Base-by-base conservation (phyloP, 257 asterid species). In the Leptodermis oblonga region DNA sequence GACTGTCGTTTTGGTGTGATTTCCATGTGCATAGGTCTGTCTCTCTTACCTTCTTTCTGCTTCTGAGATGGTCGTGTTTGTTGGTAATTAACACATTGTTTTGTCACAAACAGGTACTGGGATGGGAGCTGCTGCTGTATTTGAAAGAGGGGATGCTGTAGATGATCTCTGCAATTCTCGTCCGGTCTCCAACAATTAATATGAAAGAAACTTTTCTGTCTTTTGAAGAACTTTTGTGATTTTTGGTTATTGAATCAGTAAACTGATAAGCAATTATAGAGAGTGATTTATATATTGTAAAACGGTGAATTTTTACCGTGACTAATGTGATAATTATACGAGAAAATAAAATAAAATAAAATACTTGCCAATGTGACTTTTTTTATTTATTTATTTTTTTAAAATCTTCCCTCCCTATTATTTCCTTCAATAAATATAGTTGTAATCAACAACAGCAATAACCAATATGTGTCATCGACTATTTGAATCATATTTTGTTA, bases 61-160 rank as follows among this genome's bases (percentile, higher is more conserved):
- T 65, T 2, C 26, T 26, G 7, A 45, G 58, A 45, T 20, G 42
- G 4, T 43, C 3, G 5, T 65, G 17, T 26, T 56, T 25, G 9
- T 18, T 7, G 9, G 8, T 22, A n/a, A 53, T 69, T 37, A 7
- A 45, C 26, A 9, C 48, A 8, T 41, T 46, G 11, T 42, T 22
- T 73, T 43, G 72, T 76, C 39, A 39, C 55, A 69, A 80, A 73
- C 79, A 91, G 98, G 97, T 43, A 76, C 92, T 2, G 98, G 98
- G 17, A 92, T 92, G 98, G 98, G 98, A 23, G 96, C 98, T 73
- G 98, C 98, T 62, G 98, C 95, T 20, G 96, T 92, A 31, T 85
- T 92, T 61, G 95, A 92, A 69, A 82, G 96, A 80, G 97, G 97
- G 68, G 96, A 92, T 70, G 84, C 77, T 10, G 81, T 68, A n/a